phyloP scores from a whole-genome alignment of 768 basidiomycete genomes.

The Phaeotremella fagi region DNA sequence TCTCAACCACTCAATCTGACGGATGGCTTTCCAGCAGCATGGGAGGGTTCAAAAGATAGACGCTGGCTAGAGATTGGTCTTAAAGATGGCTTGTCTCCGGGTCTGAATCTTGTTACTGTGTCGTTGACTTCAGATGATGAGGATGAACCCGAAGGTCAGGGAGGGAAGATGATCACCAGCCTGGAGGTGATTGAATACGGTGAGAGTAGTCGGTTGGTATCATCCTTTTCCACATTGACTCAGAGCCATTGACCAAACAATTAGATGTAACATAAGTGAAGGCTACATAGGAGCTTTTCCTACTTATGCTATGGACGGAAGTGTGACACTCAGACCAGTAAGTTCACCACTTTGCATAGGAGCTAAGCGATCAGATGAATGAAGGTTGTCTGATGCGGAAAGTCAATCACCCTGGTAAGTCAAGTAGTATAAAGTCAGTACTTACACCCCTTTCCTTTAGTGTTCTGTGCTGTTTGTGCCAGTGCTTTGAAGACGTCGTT shows the following conservation, averaged over 20 bases:
- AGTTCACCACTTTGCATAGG: neutral
- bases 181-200: slow-evolving; percentile 45
- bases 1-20: slow-evolving; percentile 13
- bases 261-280: slow-evolving; percentile 30
- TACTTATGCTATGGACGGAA: slow-evolving; percentile 33
- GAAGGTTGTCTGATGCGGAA: slow-evolving; percentile 45
- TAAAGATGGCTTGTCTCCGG: slow-evolving; percentile 12
- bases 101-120: slow-evolving; percentile 14
- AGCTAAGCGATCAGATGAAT: slow-evolving; percentile 17
- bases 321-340: slow-evolving; percentile 36
- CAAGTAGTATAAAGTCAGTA: neutral
- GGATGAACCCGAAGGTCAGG: slow-evolving; percentile 26
- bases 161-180: slow-evolving; percentile 44
- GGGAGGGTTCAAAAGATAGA: slow-evolving; percentile 35
- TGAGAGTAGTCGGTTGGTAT: slow-evolving; percentile 24
- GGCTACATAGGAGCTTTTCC: slow-evolving; percentile 42
- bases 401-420: slow-evolving; percentile 39
- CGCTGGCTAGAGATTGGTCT: slow-evolving; percentile 39
- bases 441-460: slow-evolving; percentile 2
- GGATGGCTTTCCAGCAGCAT: slow-evolving; percentile 12
- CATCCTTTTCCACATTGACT: too few species aligned
- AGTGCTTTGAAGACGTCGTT: slow-evolving; percentile 10
- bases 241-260: too few species aligned
- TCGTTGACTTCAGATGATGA: slow-evolving; percentile 23
- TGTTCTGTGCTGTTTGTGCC: slow-evolving; percentile 39